phyloP scores from a whole-genome alignment of 2,329 filamentous ascomycete species.

The Pseudogymnoascus sp. region DNA sequence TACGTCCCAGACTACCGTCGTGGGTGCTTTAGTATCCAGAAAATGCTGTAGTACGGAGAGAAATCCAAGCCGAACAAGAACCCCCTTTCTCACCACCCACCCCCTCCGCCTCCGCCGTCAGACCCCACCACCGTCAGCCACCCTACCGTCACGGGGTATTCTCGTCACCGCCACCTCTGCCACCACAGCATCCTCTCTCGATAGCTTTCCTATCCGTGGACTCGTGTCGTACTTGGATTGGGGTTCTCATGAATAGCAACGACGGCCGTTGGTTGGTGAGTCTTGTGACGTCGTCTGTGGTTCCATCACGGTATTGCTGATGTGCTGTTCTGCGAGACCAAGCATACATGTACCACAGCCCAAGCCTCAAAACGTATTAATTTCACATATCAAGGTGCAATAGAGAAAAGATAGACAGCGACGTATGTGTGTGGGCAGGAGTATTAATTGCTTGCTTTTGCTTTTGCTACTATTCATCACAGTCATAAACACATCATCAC shows the following conservation, averaged over 20 bases:
- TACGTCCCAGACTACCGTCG: too few relatives aligned
- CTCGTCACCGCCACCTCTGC: not conserved
- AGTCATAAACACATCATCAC: constrained; percentile 4
- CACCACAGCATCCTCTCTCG: not conserved
- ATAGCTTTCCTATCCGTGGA: not conserved
- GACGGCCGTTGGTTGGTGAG: too few relatives aligned
- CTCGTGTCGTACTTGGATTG: not conserved
- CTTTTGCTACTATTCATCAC: constrained; percentile 8
- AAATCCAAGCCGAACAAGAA: too few relatives aligned
- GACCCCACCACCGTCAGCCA: not conserved
- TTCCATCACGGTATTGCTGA: too few relatives aligned
- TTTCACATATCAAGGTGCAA: not conserved
- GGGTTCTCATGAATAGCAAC: not conserved
- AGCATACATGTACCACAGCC: too few relatives aligned
- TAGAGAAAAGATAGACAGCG: too few relatives aligned
- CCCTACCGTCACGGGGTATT: not conserved
- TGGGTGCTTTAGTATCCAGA: too few relatives aligned
- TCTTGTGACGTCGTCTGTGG: too few relatives aligned
- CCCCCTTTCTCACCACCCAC: too few relatives aligned
- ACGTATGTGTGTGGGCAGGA: constrained; percentile 1
- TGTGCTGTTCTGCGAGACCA: too few relatives aligned
- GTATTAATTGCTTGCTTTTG: constrained; percentile 1
- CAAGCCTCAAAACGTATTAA: too few relatives aligned
- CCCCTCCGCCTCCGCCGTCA: not conserved
- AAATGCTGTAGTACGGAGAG: too few relatives aligned